Evolutionary conservation across 1,284 basidiomycete genomes (phyloP), one percentile per base, ranked within the genome.

Genomic region (Stygiomarasmius scandens): DNA sequence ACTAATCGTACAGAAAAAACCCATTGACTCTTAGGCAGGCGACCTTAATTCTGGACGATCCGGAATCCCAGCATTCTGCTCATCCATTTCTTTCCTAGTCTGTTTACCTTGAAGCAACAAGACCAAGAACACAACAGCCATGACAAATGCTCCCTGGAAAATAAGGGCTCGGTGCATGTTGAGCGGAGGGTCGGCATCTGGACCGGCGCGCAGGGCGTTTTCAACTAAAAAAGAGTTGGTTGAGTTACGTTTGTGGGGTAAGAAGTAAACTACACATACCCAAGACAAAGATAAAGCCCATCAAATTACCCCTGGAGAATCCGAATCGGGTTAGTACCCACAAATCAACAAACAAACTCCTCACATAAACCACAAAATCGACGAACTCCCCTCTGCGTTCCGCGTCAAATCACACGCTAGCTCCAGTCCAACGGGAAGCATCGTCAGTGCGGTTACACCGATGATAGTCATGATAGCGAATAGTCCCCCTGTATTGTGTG

Each of bases 391-490:
- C 59, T 90, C 89, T 2, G 90, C 82, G 64, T 90, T 92, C 57
- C 87, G 78, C 12, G 90, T 91, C 27, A 93, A 67, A 68, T 93
- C 91, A 45, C 85, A 87, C 10, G 79, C 86, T 23, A 93, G 80
- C 66, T 93, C 91, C 58, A 93, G 75, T 1, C 77, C 84, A 24
- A 93, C 78, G 1, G 91, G 90, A 2, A 93, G 77, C 72, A 92
- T 80, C 4, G 84, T 81, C 51, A 93, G 61, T 3, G 84, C 85
- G 49, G 78, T 73, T 16, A 82, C 74, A 20, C 91, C 90, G 25
- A 92, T 82, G 46, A 92, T 67, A 3, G 81, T 80, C 75, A 88
- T 84, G 49, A 92, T 74, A 6, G 76, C 79, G 66, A 85, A 93
- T 2, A 92, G 67, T 0, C 77, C 85, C 2, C 70, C 84, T 1